phyloP scores from a whole-genome alignment of 2,329 filamentous ascomycete genomes.

The Penicillium occitanis region DNA sequence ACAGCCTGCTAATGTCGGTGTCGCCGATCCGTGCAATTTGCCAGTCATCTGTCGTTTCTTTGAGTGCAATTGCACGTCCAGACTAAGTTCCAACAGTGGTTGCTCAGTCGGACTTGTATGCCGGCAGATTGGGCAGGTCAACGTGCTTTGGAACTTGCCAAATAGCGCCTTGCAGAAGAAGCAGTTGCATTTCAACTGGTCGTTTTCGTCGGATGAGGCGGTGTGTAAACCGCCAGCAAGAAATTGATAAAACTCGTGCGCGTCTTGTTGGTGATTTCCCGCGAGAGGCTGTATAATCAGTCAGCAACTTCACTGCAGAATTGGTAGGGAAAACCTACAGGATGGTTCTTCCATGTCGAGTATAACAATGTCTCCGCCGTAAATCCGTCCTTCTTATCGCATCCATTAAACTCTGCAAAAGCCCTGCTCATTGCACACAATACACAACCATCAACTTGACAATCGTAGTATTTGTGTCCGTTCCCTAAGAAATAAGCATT shows the following conservation, averaged over 20 bases:
- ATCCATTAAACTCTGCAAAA: conserved; percentile 63
- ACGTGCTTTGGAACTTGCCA: conserved; percentile 84
- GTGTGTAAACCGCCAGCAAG: conserved; percentile 82
- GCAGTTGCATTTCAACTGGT: conserved; percentile 66
- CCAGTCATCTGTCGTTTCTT: conserved; percentile 49
- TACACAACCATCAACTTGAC: conserved; percentile 58
- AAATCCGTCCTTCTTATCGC: conserved; percentile 74
- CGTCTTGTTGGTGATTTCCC: conserved; percentile 93
- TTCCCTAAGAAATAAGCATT: conserved; percentile 90
- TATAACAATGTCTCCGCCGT: conserved; percentile 86
- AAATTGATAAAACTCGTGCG: conserved; percentile 96
- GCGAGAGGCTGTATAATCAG: conserved; percentile 62
- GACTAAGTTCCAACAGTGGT: conserved; percentile 84
- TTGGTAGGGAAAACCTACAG: conserved; percentile 50
- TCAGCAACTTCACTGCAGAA: background rate
- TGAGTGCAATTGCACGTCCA: conserved; percentile 77
- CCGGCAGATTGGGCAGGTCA: conserved; percentile 84
- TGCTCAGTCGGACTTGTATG: conserved; percentile 81
- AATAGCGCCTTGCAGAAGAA: conserved; percentile 95
- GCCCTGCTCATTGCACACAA: conserved; percentile 63
- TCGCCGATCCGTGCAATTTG: conserved; percentile 43
- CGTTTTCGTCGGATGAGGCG: conserved; percentile 48
- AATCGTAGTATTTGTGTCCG: conserved; percentile 77
- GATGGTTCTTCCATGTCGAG: conserved; percentile 83
- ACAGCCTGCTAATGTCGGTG: conserved; percentile 67